Evolutionary conservation across 768 basidiomycete species (phyloP).

Genomic region (Leucogyrophana mollusca): DNA sequence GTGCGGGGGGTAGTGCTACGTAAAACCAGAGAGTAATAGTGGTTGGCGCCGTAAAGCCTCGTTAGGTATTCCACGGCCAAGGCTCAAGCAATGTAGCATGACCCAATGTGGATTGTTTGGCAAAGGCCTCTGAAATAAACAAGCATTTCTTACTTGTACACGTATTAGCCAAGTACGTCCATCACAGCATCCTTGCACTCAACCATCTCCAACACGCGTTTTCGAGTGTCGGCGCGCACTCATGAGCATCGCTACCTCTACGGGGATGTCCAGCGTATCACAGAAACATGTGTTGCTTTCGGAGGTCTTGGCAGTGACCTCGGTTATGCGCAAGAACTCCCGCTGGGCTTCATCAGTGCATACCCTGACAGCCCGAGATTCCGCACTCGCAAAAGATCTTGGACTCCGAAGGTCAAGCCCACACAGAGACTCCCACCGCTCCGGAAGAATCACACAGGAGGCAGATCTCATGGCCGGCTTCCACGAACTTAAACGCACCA

Average conservation of each 20-base stretch:
- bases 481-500: constrained; percentile 73
- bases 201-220: too few relatives aligned
- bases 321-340: constrained; percentile 96
- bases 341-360: constrained; percentile 85
- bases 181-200: too few relatives aligned
- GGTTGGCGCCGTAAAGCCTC: too few relatives aligned
- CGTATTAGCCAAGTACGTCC: not conserved
- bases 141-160: constrained; percentile 12
- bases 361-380: constrained; percentile 59
- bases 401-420: constrained; percentile 66
- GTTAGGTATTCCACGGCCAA: too few relatives aligned
- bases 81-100: too few relatives aligned
- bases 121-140: constrained; percentile 23
- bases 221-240: too few relatives aligned
- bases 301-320: constrained; percentile 89
- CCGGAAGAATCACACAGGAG: constrained; percentile 61
- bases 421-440: constrained; percentile 37
- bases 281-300: constrained; percentile 80
- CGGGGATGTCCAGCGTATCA: constrained; percentile 34
- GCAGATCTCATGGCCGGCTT: constrained; percentile 90
- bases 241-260: too few relatives aligned
- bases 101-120: constrained; percentile 19
- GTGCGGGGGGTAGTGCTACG: too few relatives aligned
- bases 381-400: constrained; percentile 69
- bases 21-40: too few relatives aligned